These are phyloP conservation scores for Pseudogymnoascus sp. DNA, from an alignment of 2,329 filamentous ascomycete species.

Conservation along the genomic window DNA sequence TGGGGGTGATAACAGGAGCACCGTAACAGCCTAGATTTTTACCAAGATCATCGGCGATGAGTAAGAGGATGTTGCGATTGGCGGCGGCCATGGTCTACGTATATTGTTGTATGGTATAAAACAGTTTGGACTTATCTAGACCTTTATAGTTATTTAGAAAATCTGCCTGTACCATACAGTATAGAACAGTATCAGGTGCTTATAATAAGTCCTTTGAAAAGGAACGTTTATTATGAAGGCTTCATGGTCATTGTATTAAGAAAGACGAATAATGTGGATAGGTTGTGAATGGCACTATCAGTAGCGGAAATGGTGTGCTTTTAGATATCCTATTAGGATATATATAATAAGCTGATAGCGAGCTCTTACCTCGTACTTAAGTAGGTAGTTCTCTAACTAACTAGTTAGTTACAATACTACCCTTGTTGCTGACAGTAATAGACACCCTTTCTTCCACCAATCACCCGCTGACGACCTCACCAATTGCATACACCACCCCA, in stretches of 20 bases:
- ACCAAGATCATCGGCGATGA: conserved; percentile 39
- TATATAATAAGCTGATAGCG: background rate
- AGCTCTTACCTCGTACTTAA: background rate
- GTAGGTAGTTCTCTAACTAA: background rate
- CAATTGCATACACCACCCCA: background rate
- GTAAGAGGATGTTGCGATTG: conserved; percentile 30
- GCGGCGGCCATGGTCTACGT: background rate
- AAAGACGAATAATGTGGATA: background rate
- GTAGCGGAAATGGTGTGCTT: background rate
- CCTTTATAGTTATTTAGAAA: background rate
- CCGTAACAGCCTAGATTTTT: conserved; percentile 33
- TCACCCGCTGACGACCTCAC: background rate
- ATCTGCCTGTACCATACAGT: background rate
- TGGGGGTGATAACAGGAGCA: conserved; percentile 29
- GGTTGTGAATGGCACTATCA: background rate
- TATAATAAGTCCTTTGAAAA: background rate
- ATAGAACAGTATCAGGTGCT: background rate
- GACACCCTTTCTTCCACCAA: background rate
- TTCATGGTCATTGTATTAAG: background rate
- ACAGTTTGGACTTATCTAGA: background rate
- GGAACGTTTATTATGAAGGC: background rate
- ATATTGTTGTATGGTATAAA: background rate
- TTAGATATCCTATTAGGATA: background rate
- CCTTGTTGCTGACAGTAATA: background rate
- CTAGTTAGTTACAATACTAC: background rate